Base-by-base conservation (phyloP, 805 yeast genomes). In the Cyberlindnera veronae region DNA sequence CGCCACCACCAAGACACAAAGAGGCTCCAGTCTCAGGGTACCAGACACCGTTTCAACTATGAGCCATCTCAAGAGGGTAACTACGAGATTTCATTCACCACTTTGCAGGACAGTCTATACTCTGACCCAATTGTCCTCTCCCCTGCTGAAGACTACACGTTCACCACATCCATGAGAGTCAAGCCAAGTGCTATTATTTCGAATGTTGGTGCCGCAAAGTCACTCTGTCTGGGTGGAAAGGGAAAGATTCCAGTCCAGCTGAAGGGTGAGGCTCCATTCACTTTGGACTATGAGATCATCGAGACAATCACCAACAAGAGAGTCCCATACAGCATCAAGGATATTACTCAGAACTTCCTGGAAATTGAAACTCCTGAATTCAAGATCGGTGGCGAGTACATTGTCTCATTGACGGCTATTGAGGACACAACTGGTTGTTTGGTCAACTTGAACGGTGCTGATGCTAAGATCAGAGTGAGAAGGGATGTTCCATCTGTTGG, bases 21-120 rank as follows among this genome's bases (percentile, higher is more conserved):
- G 42, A 61, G 50, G 36, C 46, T 67, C 15, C 50, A 55, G 2
- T 69, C 72, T 1, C 60, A 57, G 34, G 68, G 68, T 41, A 69
- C 75, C 10, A 67, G 80, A 46, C 69, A 69, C 42, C 74, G 77
- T 45, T 78, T 84, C 52, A 70, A 74, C 35, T 89, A 84, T 61
- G 76, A 75, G 45, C 98, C 99, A 3, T 72, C 78, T 2, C 67
- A 72, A 3, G 95, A 88, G 50, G 99, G 99, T 1, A 75, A 74
- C 21, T 93, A 84, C 58, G 79, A 79, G 22, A 81, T 91, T 40
- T 79, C 77, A 21, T 86, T 93, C 62, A 67, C 74, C 26, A 65
- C 72, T 11, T 57, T 89, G 20, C 72, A 74, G 27, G 95, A 88
- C 54, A 74, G 76, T 44, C 71, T 85, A 38, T 79, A 84, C 56